Conservation (phyloP, 768 basidiomycete species). For the Termitomyces sp. region DNA sequence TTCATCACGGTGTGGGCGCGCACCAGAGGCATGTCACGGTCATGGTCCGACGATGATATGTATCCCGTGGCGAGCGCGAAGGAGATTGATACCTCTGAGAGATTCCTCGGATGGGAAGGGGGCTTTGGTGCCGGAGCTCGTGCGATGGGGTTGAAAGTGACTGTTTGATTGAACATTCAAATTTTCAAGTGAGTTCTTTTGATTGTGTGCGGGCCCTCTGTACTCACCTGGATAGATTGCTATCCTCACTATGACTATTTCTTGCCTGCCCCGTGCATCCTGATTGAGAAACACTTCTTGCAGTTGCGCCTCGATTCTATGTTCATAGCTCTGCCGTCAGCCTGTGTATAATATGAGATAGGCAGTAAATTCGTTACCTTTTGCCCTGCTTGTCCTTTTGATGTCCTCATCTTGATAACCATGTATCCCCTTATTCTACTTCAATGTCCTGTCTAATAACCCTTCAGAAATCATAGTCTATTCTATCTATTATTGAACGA, state of each 20-base stretch:
- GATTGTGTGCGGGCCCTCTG: neutral
- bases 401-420: neutral
- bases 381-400: neutral
- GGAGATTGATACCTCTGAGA: conserved; percentile 39
- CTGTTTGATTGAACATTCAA: conserved; percentile 8
- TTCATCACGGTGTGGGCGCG: conserved; percentile 93
- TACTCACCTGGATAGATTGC: conserved; percentile 4
- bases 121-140: conserved; percentile 75
- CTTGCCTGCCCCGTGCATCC: neutral
- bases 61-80: conserved; percentile 22
- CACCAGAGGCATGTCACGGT: conserved; percentile 51
- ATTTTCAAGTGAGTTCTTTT: conserved; percentile 4
- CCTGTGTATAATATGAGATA: neutral
- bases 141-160: conserved; percentile 54
- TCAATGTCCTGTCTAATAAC: neutral
- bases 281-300: neutral
- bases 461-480: neutral
- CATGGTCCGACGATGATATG: conserved; percentile 47
- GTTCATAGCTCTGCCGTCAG: neutral
- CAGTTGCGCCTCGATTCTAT: neutral
- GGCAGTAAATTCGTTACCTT: neutral
- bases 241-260: neutral
- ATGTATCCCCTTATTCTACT: neutral
- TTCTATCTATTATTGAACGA: neutral
- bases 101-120: conserved; percentile 80